phyloP scores from a whole-genome alignment of 2,329 filamentous ascomycete species.

The Pleurostoma richardsiae region DNA sequence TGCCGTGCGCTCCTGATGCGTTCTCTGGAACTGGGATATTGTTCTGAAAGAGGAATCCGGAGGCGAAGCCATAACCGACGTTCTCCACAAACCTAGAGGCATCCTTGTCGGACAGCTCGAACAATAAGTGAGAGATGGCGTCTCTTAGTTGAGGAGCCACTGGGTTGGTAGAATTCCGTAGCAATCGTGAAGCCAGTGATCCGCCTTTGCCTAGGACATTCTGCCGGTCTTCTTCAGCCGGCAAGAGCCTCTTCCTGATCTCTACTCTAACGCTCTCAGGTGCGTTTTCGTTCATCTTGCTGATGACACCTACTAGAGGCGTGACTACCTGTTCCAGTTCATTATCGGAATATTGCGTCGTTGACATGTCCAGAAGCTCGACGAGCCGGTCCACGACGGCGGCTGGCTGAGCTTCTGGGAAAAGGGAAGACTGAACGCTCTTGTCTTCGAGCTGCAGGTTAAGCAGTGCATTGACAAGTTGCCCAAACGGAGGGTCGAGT shows the following conservation, averaged over 20 bases:
- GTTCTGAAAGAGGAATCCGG: conserved; percentile 81
- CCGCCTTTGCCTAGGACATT: conserved; percentile 71
- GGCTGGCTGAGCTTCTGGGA: conserved; percentile 57
- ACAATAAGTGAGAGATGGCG: conserved; percentile 73
- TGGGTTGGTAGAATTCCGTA: conserved; percentile 73
- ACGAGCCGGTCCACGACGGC: conserved; percentile 61
- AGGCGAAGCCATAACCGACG: conserved; percentile 90
- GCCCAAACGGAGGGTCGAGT: conserved; percentile 65
- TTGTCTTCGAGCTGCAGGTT: conserved; percentile 66
- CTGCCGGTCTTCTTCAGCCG: conserved; percentile 69
- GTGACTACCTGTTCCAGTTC: conserved; percentile 70
- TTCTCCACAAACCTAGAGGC: conserved; percentile 79
- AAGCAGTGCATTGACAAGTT: conserved; percentile 74
- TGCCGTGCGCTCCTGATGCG: conserved; percentile 47
- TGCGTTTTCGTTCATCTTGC: conserved; percentile 65
- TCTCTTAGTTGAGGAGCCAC: conserved; percentile 67
- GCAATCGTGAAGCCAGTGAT: conserved; percentile 69
- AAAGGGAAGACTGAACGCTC: conserved; percentile 51
- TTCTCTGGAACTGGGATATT: conserved; percentile 72
- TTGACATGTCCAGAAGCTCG: conserved; percentile 62
- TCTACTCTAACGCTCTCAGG: conserved; percentile 55
- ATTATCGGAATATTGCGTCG: conserved; percentile 56
- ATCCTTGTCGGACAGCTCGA: conserved; percentile 80
- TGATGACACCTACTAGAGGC: conserved; percentile 70
- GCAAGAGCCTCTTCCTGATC: conserved; percentile 67